phyloP scores from a whole-genome alignment of 2,329 filamentous ascomycete genomes.

The Ascochyta koolunga region DNA sequence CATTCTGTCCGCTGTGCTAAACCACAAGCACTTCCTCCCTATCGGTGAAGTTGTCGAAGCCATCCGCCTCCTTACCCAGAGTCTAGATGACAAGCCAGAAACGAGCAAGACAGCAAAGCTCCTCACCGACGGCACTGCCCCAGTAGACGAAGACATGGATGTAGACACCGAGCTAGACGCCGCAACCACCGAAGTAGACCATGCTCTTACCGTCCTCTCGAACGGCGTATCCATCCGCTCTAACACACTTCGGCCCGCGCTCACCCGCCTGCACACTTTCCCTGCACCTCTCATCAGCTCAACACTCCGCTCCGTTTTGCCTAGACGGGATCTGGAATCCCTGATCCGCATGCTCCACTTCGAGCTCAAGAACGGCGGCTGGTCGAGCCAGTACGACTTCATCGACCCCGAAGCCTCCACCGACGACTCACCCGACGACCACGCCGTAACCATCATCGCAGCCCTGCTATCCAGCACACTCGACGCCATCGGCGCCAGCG shows the following conservation, averaged over 20 bases:
- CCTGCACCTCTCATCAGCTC: conserved; percentile 65
- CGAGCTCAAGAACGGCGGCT: conserved; percentile 75
- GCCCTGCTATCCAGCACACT: conserved; percentile 75
- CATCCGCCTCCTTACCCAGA: conserved; percentile 71
- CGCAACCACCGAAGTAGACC: conserved; percentile 63
- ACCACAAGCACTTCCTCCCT: conserved; percentile 66
- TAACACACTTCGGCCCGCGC: conserved; percentile 69
- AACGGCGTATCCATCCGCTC: conserved; percentile 68
- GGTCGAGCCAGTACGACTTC: conserved; percentile 75
- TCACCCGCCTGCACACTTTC: conserved; percentile 72
- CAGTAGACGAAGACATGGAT: conserved; percentile 38
- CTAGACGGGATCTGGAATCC: conserved; percentile 71
- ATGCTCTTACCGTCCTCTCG: conserved; percentile 71
- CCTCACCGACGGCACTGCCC: conserved; percentile 38
- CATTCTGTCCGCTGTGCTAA: conserved; percentile 69
- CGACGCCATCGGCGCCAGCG: conserved; percentile 75
- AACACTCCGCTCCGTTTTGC: conserved; percentile 67
- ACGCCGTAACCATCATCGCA: conserved; percentile 72
- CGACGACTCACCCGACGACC: conserved; percentile 65
- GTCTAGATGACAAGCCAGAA: conserved; percentile 60
- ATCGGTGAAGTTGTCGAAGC: conserved; percentile 70
- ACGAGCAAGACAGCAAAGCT: conserved; percentile 48
- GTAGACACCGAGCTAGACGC: conserved; percentile 47
- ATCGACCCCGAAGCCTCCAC: conserved; percentile 50
- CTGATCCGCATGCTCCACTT: conserved; percentile 75